phyloP scores from a whole-genome alignment of 2,329 filamentous ascomycete species.

The Aureobasidium zeae region DNA sequence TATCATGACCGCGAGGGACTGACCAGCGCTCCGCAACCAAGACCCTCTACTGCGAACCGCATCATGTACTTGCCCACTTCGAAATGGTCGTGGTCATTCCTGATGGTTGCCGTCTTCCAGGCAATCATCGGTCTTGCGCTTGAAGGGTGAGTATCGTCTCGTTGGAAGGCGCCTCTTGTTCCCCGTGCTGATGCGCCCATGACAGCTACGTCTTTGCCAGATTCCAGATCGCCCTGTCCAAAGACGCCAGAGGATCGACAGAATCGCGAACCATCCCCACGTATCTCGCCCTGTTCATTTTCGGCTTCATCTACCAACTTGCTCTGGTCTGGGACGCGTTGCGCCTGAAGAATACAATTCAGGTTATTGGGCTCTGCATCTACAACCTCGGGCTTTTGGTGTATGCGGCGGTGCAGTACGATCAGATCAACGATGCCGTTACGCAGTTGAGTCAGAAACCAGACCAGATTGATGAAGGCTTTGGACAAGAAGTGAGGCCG shows the following conservation, averaged over 20 bases:
- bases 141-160: conserved; percentile 60
- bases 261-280: conserved; percentile 69
- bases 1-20: conserved; percentile 46
- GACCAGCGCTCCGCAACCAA: conserved; percentile 27
- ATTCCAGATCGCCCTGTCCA: conserved; percentile 58
- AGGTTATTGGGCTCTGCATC: conserved; percentile 87
- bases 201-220: conserved; percentile 77
- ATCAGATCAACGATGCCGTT: conserved; percentile 76
- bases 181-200: neutral
- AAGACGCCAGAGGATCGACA: conserved; percentile 30
- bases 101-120: conserved; percentile 64
- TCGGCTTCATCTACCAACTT: conserved; percentile 89
- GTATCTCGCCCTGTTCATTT: conserved; percentile 92
- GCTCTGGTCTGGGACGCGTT: conserved; percentile 88
- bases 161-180: neutral
- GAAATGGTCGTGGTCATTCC: conserved; percentile 81
- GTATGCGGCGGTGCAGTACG: conserved; percentile 86
- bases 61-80: conserved; percentile 72
- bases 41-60: conserved; percentile 29
- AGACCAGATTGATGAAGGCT: conserved; percentile 31
- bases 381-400: conserved; percentile 88
- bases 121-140: conserved; percentile 71
- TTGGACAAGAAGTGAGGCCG: conserved; percentile 59
- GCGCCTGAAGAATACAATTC: conserved; percentile 93
- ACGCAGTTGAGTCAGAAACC: conserved; percentile 35